A percentile compares a stretch with the other conserved stretches of the same genome.
These are phyloP conservation scores for Aspergillus clavatus DNA, from an alignment of 2,329 filamentous ascomycete genomes.

Conservation along the genomic window DNA sequence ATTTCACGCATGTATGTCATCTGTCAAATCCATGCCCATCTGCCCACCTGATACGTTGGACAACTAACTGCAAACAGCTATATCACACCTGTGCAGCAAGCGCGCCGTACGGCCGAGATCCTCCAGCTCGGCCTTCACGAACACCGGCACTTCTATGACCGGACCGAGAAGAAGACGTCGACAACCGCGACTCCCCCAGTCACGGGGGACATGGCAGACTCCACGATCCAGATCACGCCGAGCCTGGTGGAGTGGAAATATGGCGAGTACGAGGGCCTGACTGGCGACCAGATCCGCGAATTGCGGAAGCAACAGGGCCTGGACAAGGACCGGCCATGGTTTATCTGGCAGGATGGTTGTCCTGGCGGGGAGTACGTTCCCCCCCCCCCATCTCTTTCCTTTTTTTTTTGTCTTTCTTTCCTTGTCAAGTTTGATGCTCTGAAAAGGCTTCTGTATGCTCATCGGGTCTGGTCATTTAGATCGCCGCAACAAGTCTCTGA, in stretches of 20 bases:
- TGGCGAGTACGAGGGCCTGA: slow-evolving; percentile 58
- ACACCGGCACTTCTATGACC: background rate
- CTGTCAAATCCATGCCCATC: too few relatives aligned
- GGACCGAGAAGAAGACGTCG: background rate
- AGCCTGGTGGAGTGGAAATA: slow-evolving; percentile 59
- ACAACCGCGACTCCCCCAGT: background rate
- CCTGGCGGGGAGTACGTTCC: slow-evolving; percentile 50
- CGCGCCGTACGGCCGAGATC: slow-evolving; percentile 45
- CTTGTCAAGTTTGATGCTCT: background rate
- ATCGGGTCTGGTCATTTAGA: background rate
- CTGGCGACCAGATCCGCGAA: slow-evolving; percentile 47
- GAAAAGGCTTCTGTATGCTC: background rate
- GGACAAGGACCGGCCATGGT: slow-evolving; percentile 48
- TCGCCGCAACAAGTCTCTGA: slow-evolving; percentile 7
- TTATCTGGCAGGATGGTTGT: slow-evolving; percentile 57
- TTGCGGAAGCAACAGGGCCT: slow-evolving; percentile 45
- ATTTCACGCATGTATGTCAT: slow-evolving; percentile 43
- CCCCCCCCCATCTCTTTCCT: too few relatives aligned
- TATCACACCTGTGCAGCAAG: slow-evolving; percentile 43
- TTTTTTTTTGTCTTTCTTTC: too few relatives aligned
- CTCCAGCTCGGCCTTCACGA: slow-evolving; percentile 39
- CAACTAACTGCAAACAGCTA: slow-evolving; percentile 20
- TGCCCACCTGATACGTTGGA: background rate
- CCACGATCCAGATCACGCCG: slow-evolving; percentile 39
- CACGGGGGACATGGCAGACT: slow-evolving; percentile 16